phyloP scores from a whole-genome alignment of 495 filamentous ascomycete species.

The Xylaria flabelliformis region DNA sequence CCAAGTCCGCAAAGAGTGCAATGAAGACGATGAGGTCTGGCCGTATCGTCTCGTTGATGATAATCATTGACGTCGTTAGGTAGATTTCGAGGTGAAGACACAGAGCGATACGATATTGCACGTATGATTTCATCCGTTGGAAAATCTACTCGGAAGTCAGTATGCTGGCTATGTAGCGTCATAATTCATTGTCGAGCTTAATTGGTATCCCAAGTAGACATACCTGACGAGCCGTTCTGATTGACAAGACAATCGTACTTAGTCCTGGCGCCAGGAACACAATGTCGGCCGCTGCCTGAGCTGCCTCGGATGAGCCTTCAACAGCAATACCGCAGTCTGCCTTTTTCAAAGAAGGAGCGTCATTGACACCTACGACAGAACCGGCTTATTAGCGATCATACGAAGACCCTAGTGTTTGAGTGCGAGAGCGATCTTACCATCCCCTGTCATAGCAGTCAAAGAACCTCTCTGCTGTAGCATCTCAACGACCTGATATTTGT shows the following conservation, averaged over 20 bases:
- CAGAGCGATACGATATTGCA: slow-evolving; percentile 94
- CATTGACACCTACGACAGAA: slow-evolving; percentile 74
- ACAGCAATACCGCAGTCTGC: slow-evolving; percentile 93
- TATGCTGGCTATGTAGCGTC: background rate
- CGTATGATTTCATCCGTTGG: slow-evolving; percentile 96
- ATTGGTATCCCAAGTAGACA: background rate
- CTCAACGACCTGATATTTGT: slow-evolving; percentile 97
- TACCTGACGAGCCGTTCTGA: slow-evolving; percentile 84
- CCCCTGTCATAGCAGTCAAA: slow-evolving; percentile 95
- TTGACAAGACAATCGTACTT: slow-evolving; percentile 87
- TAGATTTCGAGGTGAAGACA: slow-evolving; percentile 92
- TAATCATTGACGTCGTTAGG: slow-evolving; percentile 86
- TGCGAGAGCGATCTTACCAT: slow-evolving; percentile 53
- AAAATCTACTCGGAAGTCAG: slow-evolving; percentile 66
- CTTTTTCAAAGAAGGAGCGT: slow-evolving; percentile 94
- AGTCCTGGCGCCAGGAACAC: slow-evolving; percentile 90
- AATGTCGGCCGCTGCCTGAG: slow-evolving; percentile 89
- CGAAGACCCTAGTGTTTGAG: background rate
- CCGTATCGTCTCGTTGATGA: slow-evolving; percentile 80
- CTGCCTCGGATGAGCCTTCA: slow-evolving; percentile 89
- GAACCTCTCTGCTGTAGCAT: slow-evolving; percentile 96
- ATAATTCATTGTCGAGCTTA: background rate
- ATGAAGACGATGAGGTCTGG: slow-evolving; percentile 89
- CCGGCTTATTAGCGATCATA: slow-evolving; percentile 6
- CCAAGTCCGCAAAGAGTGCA: slow-evolving; percentile 91